phyloP scores from a whole-genome alignment of 495 filamentous ascomycete genomes.

The Neurospora sp. region DNA sequence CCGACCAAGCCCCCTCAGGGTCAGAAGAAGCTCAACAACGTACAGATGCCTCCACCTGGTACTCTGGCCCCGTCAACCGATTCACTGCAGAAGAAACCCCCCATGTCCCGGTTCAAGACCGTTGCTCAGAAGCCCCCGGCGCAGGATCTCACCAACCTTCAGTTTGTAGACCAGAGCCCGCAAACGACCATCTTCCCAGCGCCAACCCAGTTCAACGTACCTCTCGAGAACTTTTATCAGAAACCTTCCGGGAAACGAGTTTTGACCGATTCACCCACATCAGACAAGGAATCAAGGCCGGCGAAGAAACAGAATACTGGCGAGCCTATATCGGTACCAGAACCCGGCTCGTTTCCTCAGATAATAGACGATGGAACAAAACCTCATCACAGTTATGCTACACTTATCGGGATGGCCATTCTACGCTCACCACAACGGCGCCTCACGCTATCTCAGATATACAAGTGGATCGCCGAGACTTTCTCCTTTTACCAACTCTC shows the following conservation, averaged over 20 bases:
- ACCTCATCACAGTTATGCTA: conserved; percentile 85
- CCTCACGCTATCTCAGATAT: conserved; percentile 91
- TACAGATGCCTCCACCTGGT: conserved; percentile 65
- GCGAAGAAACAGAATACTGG: conserved; percentile 53
- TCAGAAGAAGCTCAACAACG: conserved; percentile 41
- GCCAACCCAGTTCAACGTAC: conserved; percentile 39
- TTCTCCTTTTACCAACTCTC: conserved; percentile 76
- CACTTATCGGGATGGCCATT: conserved; percentile 96
- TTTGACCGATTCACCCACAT: conserved; percentile 65
- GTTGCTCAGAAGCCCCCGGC: conserved; percentile 56
- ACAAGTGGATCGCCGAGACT: conserved; percentile 96
- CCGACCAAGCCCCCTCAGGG: conserved; percentile 35
- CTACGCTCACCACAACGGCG: conserved; percentile 73
- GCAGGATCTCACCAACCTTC: conserved; percentile 46
- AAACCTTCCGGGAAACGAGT: conserved; percentile 55
- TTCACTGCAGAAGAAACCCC: conserved; percentile 69
- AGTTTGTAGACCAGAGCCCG: conserved; percentile 51
- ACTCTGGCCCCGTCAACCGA: conserved; percentile 62
- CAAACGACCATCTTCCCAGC: conserved; percentile 39
- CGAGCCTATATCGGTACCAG: conserved; percentile 56
- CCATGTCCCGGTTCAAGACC: conserved; percentile 50
- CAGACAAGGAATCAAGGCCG: conserved; percentile 47
- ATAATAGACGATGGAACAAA: conserved; percentile 84
- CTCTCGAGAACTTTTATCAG: conserved; percentile 45
- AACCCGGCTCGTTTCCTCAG: conserved; percentile 65